Base-by-base conservation (phyloP, 805 yeast species). In the Starmerella scarabaei region DNA sequence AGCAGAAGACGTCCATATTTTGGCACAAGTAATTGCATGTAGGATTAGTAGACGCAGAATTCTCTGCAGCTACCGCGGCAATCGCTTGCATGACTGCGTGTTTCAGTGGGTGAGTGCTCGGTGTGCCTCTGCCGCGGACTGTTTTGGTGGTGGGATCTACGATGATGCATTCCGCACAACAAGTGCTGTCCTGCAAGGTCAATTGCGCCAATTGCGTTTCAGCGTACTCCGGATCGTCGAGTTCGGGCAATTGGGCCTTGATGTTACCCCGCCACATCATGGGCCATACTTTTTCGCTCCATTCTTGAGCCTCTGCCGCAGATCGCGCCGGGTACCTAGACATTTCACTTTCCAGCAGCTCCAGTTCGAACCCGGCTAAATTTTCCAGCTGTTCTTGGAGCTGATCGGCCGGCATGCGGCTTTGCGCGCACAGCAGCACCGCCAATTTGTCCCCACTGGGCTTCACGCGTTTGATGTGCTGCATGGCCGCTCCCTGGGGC, bases 261-360 rank as follows among this genome's bases (percentile, higher is more conserved):
- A 94, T 93, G 53, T 86, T 84, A 0, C 97, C 97, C 50, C 85
- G 77, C 97, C 97, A 91, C 30, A 83, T 68, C 39, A 83, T 61
- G 0, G 97, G 97, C 98, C 97, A 88, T n/a, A 44, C 52, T 15
- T 62, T 49, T 3, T 58, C 41, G 2, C 85, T 70, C 95, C 95
- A 86, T 31, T 64, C 62, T 1, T 59, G 43, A 18, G 79, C 69
- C 14, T 73, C 57, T n/a, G 77, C 84, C 49, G 77, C 80, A 3
- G 83, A 74, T 4, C 69, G 65, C 0, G 96, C 93, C n/a, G 71
- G 68, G 41, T 65, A 66, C 20, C 52, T 52, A 0, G 96, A 91
- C 1, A 82, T 72, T 3, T 59, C 42, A 2, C 54, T 20, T 47
- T 30, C 8, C 21, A 6, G n/a, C 4, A 52, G 33, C 20, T 33